Evolutionary conservation across 2,329 filamentous ascomycete genomes (phyloP), one percentile per base, ranked within the genome.

Genomic region (Colletotrichum tropicicola): DNA sequence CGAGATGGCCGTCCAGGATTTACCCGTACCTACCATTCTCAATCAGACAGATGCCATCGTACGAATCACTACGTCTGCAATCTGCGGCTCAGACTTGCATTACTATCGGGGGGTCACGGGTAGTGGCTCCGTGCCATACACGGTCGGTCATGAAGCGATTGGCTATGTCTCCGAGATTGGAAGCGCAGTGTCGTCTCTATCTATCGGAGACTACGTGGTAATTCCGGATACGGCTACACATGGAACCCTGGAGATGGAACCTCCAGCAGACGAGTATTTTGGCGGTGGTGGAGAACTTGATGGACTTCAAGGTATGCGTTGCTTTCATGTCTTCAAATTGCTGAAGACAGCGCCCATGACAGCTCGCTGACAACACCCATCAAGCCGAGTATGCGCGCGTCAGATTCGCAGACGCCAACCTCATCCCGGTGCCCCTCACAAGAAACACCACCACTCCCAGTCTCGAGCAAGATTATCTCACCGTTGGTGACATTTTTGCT

Each of bases 401-500:
- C 2, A 89, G 88, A 0, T 90, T 86, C 65, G 89, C 88, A 1
- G 89, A 91, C 70, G 89, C 89, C 75, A 90, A 90, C 65, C 85
- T 85, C 4, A 74, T 91, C 23, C 84, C 84, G 52, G 75, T 91
- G 1, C 88, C 89, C 1, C 6, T 37, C 6, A 52, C 17, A 10
- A 10, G 23, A 12, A 6, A 37, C 5, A 48, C 54, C 9, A 39
- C 37, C 37, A 88, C 87, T 0, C 87, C 78, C 12, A 85, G 89
- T 65, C 78, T 88, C 48, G 88, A 91, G 71, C 80, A 83, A 0
- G 88, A 89, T 68, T 90, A 87, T 68, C 84, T 85, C 55, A 72
- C 82, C 4, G 72, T 82, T 0, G 79, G 80, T 17, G 78, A 77
- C 77, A 44, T 82, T 39, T 85, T 83, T 58, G 78, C 79, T 1